Evolutionary conservation across 139 green algal species (phyloP), one percentile per base, ranked within the genome.

Genomic region (Chlorella sp.): DNA sequence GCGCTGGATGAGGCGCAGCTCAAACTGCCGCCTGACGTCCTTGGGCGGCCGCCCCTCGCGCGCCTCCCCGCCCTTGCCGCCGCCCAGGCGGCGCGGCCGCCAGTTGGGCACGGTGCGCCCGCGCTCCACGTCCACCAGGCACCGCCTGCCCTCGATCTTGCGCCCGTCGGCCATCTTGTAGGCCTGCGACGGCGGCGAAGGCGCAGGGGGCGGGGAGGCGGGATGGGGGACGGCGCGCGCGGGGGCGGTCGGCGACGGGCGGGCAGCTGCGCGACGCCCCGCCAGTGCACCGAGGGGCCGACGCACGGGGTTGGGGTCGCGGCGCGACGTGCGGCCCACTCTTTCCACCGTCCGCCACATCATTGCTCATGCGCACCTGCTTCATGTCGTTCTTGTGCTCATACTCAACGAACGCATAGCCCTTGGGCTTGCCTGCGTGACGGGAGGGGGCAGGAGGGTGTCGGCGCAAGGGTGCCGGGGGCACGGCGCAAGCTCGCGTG

Each of bases 351-450:
- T 51, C 11, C 45, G 14, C 45, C 14, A 14, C 45, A 51, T 14
- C 45, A 14, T 51, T 14, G 11, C 45, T 14, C 45, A 51, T 51
- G n/a, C n/a, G n/a, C n/a, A 59, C 51, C 51, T 91, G 83, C 85
- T 97, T 97, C 91, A 97, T 96, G 87, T 97, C 93, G 42, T 85
- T 86, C 84, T 96, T 95, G 80, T 94, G 86, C 83, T 97, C 93
- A 74, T 84, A 97, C 86, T 97, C 93, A 9, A 97, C 83, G 62
- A 97, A 97, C 0, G 90, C 93, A 73, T 97, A 97, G 35, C 93
- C 93, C 0, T 90, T 79, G 0, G 90, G 83, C 82, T 95, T 96
- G 64, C 86, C 92, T 92, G 88, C 59, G 64, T 3, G 3, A 33
- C 11, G 19, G 35, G 2, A 56, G 29, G 6, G 45, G 8, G 5